Conservation (phyloP, 352 stramenopile genomes). For the Pythium guiyangense region DNA sequence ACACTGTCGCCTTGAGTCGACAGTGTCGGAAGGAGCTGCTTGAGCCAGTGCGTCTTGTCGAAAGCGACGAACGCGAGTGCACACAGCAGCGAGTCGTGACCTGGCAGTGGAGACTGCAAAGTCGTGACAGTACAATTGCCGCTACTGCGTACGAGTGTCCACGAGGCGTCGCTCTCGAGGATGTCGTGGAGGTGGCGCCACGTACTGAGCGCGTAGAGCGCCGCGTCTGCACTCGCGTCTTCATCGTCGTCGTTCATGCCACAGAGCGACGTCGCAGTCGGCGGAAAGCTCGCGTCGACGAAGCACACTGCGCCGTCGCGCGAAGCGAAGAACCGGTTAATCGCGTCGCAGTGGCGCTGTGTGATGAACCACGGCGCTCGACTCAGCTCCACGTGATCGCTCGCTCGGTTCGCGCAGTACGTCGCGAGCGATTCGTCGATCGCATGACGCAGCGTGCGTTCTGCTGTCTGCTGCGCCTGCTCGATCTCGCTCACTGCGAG, state of each 20-base stretch:
- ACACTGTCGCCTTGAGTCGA: background rate
- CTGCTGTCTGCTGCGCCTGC: background rate
- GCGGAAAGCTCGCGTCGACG: slow-evolving; percentile 36
- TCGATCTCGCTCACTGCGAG: slow-evolving; percentile 8
- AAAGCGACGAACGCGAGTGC: slow-evolving; percentile 23
- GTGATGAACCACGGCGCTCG: slow-evolving; percentile 5
- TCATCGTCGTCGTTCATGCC: too few relatives aligned
- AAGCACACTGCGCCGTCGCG: slow-evolving; percentile 14
- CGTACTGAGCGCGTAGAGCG: slow-evolving; percentile 14
- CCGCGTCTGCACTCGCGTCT: background rate
- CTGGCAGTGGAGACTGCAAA: slow-evolving; percentile 22
- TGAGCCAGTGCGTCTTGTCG: slow-evolving; percentile 17
- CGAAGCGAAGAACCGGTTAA: slow-evolving; percentile 32
- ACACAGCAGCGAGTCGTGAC: slow-evolving; percentile 27
- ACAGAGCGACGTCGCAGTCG: background rate
- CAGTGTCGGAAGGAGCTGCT: background rate
- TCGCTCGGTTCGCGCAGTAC: slow-evolving; percentile 2
- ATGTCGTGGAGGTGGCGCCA: slow-evolving; percentile 28
- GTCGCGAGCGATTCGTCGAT: background rate
- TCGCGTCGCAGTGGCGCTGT: slow-evolving; percentile 20
- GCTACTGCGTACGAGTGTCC: slow-evolving; percentile 14
- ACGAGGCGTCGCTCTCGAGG: slow-evolving; percentile 9
- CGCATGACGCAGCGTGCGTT: background rate
- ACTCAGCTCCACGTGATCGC: slow-evolving; percentile 7
- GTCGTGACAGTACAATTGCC: background rate